These are phyloP conservation scores for Cymbidium sinense DNA, from an alignment of 106 monocot genomes.

Conservation along the genomic window DNA sequence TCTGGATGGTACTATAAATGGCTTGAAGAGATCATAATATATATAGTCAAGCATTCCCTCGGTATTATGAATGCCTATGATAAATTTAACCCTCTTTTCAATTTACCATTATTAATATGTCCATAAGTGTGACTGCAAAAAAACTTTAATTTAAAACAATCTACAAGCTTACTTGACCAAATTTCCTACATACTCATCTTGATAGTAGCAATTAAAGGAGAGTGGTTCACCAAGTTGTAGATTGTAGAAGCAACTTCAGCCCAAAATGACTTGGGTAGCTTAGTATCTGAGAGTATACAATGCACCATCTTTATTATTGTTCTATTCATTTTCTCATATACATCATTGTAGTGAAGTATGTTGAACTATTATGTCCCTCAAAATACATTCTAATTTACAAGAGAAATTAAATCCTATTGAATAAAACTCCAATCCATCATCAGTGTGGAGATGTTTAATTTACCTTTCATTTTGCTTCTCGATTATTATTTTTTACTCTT, in stretches of 20 bases:
- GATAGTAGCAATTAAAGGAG: not conserved
- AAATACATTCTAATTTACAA: not conserved
- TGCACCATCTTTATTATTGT: not conserved
- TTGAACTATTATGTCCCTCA: not conserved
- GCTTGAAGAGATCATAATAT: conserved; percentile 4
- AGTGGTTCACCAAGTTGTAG: not conserved
- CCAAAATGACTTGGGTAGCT: not conserved
- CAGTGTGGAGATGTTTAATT: not conserved
- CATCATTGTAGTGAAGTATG: not conserved
- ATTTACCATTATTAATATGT: not conserved
- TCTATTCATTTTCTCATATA: not conserved
- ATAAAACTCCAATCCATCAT: conserved; percentile 2
- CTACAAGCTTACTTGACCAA: not conserved
- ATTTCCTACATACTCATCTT: conserved; percentile 1
- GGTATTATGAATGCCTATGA: not conserved
- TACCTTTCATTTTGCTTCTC: conserved; percentile 3
- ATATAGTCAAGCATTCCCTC: conserved; percentile 3
- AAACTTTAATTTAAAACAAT: not conserved
- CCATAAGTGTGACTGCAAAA: not conserved
- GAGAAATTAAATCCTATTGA: not conserved
- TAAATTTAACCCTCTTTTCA: conserved; percentile 3
- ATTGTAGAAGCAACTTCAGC: not conserved
- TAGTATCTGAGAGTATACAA: not conserved
- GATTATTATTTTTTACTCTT: not conserved
- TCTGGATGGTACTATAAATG: not conserved